Percentiles rank a stretch among this genome's conserved stretches.
Conservation (phyloP, 2,329 filamentous ascomycete species). For the Aureobasidium melanogenum region DNA sequence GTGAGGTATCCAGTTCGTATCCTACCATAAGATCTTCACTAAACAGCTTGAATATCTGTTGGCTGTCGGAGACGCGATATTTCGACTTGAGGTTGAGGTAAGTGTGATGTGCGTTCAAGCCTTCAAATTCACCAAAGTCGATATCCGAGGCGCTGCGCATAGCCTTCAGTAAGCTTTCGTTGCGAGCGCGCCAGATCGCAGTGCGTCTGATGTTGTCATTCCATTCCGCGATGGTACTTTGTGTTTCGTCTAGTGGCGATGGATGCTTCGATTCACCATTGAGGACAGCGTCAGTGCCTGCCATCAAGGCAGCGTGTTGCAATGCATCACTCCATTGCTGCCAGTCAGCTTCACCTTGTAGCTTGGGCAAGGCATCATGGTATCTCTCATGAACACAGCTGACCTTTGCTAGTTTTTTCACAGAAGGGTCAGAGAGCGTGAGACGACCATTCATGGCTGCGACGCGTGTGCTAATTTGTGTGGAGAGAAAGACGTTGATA, state of each 20-base stretch:
- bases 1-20: neutral
- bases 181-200: neutral
- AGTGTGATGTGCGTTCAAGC: neutral
- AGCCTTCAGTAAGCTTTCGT: neutral
- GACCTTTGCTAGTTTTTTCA: neutral
- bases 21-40: too few species aligned
- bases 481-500: neutral
- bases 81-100: neutral
- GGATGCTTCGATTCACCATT: neutral
- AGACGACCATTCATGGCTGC: neutral
- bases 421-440: neutral
- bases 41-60: too few species aligned
- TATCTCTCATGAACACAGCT: neutral
- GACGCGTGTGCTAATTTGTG: neutral
- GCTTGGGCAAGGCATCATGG: neutral
- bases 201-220: neutral
- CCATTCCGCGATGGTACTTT: neutral
- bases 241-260: neutral
- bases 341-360: neutral
- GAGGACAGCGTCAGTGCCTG: neutral
- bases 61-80: neutral
- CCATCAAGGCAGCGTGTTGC: neutral
- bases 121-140: neutral
- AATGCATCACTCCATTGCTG: neutral
- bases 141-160: neutral